These are phyloP conservation scores for Tetrahymena elliotti DNA, from an alignment of 73 alveolate species.

Conservation along the genomic window DNA sequence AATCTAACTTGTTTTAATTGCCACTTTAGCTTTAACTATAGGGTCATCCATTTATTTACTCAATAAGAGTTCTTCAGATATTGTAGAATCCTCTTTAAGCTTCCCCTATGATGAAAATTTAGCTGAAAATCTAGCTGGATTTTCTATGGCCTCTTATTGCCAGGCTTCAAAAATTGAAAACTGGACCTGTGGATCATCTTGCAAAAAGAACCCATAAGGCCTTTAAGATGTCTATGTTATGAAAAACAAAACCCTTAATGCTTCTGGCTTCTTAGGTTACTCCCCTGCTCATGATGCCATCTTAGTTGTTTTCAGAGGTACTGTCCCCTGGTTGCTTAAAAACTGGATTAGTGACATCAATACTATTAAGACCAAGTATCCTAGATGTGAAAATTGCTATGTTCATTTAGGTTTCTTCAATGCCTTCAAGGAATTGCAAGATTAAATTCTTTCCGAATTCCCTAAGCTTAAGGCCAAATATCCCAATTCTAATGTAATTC, in stretches of 20 bases:
- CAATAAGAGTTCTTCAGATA: background rate
- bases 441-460: conserved; percentile 5
- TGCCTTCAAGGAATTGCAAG: conserved; percentile 8
- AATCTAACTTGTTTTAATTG: background rate
- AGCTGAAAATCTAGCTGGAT: background rate
- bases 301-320: conserved; percentile 33
- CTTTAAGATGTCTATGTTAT: conserved; percentile 15
- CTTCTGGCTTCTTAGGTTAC: conserved; percentile 23
- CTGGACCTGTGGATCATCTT: conserved; percentile 21
- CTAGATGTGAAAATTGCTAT: conserved; percentile 21
- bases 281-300: conserved; percentile 22
- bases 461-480: conserved; percentile 3
- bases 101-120: background rate
- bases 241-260: conserved; percentile 3
- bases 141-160: conserved; percentile 22
- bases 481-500: conserved; percentile 12
- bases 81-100: background rate
- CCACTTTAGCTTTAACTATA: background rate
- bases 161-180: background rate
- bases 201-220: conserved; percentile 14
- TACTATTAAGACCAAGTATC: conserved; percentile 4
- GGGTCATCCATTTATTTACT: background rate
- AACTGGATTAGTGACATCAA: conserved; percentile 35
- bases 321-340: conserved; percentile 42
- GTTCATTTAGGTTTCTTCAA: conserved; percentile 39